Conservation (phyloP, 441 rosid species). For the Rhodomyrtus psidioides region DNA sequence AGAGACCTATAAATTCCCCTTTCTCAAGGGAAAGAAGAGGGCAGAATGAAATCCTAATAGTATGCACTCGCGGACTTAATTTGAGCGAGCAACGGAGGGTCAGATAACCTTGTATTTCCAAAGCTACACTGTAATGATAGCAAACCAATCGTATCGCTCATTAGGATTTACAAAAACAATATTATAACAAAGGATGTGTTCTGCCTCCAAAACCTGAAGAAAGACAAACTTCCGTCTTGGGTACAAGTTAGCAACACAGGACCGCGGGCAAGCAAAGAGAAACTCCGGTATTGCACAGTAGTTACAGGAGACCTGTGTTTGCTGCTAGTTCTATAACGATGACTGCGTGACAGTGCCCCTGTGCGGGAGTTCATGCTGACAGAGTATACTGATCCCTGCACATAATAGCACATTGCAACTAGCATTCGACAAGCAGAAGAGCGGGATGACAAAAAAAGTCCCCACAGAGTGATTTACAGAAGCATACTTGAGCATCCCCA, state of each 20-base stretch:
- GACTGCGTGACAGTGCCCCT: conserved; percentile 78
- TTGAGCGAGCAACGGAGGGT: conserved; percentile 85
- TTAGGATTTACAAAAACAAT: not conserved
- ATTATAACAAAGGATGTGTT: not conserved
- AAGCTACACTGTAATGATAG: conserved; percentile 57
- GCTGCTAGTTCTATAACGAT: conserved; percentile 56
- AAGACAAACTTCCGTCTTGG: conserved; percentile 84
- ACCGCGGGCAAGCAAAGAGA: conserved; percentile 81
- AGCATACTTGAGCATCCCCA: conserved; percentile 73
- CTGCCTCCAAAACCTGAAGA: conserved; percentile 58
- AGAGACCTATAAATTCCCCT: conserved; percentile 86
- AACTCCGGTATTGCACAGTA: conserved; percentile 85
- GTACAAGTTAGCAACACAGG: conserved; percentile 88
- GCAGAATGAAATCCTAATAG: conserved; percentile 80
- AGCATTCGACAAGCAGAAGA: not conserved
- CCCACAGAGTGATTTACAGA: not conserved
- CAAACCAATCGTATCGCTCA: not conserved
- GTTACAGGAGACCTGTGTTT: conserved; percentile 76
- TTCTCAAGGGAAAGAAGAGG: conserved; percentile 85
- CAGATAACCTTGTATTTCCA: conserved; percentile 78
- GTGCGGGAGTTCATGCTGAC: conserved; percentile 73
- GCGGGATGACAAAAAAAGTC: not conserved
- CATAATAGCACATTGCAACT: not conserved
- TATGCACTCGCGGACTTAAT: conserved; percentile 60
- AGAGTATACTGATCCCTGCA: conserved; percentile 83